Base-by-base conservation (phyloP, 2,329 filamentous ascomycete species). In the Hypoxylon sp. region DNA sequence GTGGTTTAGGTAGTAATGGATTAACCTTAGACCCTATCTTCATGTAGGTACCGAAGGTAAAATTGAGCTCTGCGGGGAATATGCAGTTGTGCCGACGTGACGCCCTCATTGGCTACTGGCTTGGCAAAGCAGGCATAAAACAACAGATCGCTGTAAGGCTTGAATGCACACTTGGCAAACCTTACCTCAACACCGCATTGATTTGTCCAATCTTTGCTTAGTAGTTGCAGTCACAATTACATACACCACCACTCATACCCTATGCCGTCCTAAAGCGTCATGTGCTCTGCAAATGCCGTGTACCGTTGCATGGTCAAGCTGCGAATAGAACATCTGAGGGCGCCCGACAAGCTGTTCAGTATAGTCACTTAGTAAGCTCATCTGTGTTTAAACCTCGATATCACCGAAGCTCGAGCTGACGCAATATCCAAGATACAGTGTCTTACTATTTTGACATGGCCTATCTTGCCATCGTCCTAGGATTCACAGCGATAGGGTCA, bases 381-480 rank as follows among this genome's bases (percentile, higher is more conserved):
- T 38, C 30, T 36, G 20, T 36, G 14, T 38, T 28, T n/a, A 20
- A 8, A 42, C 18, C 42, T n/a, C 30, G 14, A 45, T 61, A 22
- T 24, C 22, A 26, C 16, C 30, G 18, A 40, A 30, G 20, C 14
- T 42, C 9, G 14, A 24, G 46, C 44, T 55, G 32, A 50, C 18
- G 24, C 30, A n/a, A 32, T 40, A 22, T 33, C 22, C 12, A 57
- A 40, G 42, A 36, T 24, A 54, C 24, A 26, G 36, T 50, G 45
- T 58, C 58, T 66, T 66, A 66, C 63, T 66, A 54, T 38, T 58
- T n/a, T 49, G 36, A 26, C 38, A 75, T 75, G 73, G 65, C 69
- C 16, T 68, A 67, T n/a, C 70, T 75, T 44, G 54, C 64, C n/a
- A 69, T 73, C n/a, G 64, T 75, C 52, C 61, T 76, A 26, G 62